Conservation (phyloP, 2,329 filamentous ascomycete genomes). For the Aspergillus jensenii region DNA sequence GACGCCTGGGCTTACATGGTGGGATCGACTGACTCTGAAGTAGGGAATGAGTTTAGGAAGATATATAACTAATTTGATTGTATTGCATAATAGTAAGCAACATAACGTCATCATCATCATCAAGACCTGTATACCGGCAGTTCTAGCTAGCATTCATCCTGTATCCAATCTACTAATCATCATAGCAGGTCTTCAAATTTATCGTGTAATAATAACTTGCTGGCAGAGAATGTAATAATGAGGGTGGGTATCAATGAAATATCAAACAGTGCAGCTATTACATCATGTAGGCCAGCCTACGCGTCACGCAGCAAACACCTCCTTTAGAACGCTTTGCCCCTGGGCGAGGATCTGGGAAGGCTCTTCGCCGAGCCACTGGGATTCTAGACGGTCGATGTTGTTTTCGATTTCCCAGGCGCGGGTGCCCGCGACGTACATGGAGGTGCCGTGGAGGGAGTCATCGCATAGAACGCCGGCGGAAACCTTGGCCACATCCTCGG, state of each 20-base stretch:
- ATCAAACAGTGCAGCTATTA: not conserved
- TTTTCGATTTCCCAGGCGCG: constrained; percentile 47
- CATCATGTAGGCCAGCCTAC: not conserved
- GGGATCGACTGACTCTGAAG: too few species aligned
- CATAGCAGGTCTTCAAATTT: not conserved
- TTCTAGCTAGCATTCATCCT: not conserved
- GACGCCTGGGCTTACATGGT: not conserved
- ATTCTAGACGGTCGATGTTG: constrained; percentile 41
- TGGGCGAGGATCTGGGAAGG: constrained; percentile 34
- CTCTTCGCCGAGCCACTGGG: constrained; percentile 45
- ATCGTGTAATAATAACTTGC: not conserved
- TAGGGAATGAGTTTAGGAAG: not conserved
- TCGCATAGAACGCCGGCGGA: constrained; percentile 39
- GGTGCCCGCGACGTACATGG: constrained; percentile 46
- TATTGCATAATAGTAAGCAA: not conserved
- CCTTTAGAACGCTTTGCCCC: constrained; percentile 36
- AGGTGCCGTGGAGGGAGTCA: constrained; percentile 37
- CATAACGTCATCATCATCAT: not conserved
- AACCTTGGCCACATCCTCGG: constrained; percentile 41
- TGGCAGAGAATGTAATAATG: not conserved
- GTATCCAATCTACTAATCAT: not conserved
- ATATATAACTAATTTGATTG: not conserved
- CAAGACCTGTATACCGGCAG: not conserved
- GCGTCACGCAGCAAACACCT: constrained; percentile 19
- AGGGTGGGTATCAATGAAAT: constrained; percentile 8